These are phyloP conservation scores for Testicularia cyperi DNA, from an alignment of 1,284 basidiomycete genomes.

Conservation along the genomic window DNA sequence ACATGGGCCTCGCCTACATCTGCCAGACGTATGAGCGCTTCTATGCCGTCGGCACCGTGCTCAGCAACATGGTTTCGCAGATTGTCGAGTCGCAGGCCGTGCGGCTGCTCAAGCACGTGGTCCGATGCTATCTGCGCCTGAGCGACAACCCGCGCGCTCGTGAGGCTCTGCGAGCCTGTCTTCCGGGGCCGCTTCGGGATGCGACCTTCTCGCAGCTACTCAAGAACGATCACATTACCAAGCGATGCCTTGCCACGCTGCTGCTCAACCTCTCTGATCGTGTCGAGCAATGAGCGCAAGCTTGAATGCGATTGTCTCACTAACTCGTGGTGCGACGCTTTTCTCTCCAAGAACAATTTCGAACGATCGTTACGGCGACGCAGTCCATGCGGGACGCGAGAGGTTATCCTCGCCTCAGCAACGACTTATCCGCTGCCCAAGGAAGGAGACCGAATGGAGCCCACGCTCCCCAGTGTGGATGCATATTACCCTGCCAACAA, in stretches of 20 bases:
- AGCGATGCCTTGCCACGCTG: conserved; percentile 86
- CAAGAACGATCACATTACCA: conserved; percentile 63
- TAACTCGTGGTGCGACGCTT: too few relatives aligned
- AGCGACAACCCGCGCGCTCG: conserved; percentile 96
- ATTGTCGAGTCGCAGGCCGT: conserved; percentile 87
- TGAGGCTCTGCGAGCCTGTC: conserved; percentile 90
- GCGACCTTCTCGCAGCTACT: conserved; percentile 87
- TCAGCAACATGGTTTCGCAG: conserved; percentile 95
- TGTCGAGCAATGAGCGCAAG: conserved; percentile 55
- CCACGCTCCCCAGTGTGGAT: too few relatives aligned
- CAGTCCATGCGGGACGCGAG: too few relatives aligned
- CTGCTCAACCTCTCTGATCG: conserved; percentile 77
- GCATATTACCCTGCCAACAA: too few relatives aligned
- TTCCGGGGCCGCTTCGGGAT: conserved; percentile 94
- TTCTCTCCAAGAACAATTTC: too few relatives aligned
- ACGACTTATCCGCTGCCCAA: too few relatives aligned
- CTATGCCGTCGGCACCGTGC: conserved; percentile 96
- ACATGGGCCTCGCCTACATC: conserved; percentile 96
- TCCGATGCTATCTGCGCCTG: conserved; percentile 91
- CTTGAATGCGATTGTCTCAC: too few relatives aligned
- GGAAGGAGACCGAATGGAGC: too few relatives aligned
- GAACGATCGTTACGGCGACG: too few relatives aligned
- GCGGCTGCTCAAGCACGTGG: conserved; percentile 93
- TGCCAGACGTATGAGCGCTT: conserved; percentile 99
- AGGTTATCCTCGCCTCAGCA: too few relatives aligned